Percentiles rank a stretch among this genome's conserved stretches.
phyloP scores from a whole-genome alignment of 192 early-diverging fungal genomes.

The Backusella tarrabulga region DNA sequence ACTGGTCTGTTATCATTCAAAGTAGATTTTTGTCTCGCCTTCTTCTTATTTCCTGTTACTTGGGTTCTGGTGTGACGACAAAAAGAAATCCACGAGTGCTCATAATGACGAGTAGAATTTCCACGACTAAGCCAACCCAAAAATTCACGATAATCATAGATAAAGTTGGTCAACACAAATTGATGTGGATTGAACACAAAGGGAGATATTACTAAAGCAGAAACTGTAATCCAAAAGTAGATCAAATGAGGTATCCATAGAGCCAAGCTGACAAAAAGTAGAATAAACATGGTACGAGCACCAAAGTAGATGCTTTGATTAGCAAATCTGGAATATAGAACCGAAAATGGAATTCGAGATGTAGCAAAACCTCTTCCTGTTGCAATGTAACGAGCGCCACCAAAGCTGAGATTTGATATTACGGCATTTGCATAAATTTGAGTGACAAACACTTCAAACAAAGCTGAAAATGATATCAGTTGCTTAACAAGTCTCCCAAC shows the following conservation, averaged over 20 bases:
- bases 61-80: slow-evolving; percentile 58
- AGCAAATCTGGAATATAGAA: slow-evolving; percentile 63
- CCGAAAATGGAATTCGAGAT: slow-evolving; percentile 59
- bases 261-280: slow-evolving; percentile 59
- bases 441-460: slow-evolving; percentile 72
- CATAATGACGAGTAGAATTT: slow-evolving; percentile 50
- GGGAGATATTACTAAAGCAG: slow-evolving; percentile 61
- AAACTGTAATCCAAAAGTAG: slow-evolving; percentile 70
- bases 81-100: slow-evolving; percentile 67
- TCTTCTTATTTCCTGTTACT: slow-evolving; percentile 66
- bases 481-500: slow-evolving; percentile 61
- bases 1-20: slow-evolving; percentile 35
- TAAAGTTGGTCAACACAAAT: slow-evolving; percentile 64
- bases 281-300: slow-evolving; percentile 54
- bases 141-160: slow-evolving; percentile 66
- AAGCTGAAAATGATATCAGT: slow-evolving; percentile 63
- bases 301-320: slow-evolving; percentile 69
- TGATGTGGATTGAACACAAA: slow-evolving; percentile 79
- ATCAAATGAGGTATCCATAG: slow-evolving; percentile 60
- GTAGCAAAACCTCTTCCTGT: slow-evolving; percentile 75
- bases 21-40: slow-evolving; percentile 28
- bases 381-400: slow-evolving; percentile 68
- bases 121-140: slow-evolving; percentile 64
- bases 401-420: slow-evolving; percentile 64
- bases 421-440: slow-evolving; percentile 70